phyloP scores from a whole-genome alignment of 768 basidiomycete species.

The button mushroom (Agaricus bisporus) region DNA sequence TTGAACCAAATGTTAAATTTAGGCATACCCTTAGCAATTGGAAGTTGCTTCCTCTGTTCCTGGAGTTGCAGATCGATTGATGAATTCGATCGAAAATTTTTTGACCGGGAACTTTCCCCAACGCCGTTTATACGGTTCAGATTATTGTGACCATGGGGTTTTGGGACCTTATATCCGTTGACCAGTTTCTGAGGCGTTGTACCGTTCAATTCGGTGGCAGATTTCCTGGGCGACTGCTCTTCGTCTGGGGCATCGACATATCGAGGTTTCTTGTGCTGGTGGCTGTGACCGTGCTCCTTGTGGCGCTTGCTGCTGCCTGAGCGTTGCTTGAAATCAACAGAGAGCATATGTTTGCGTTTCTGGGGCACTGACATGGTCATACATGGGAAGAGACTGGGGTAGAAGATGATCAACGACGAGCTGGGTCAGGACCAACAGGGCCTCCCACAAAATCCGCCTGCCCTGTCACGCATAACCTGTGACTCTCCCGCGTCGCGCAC shows the following conservation, averaged over 20 bases:
- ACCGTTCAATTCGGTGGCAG: constrained; percentile 22
- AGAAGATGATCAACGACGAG: constrained; percentile 1
- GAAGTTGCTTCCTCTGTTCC: constrained; percentile 64
- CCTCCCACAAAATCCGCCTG: neutral
- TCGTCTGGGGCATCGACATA: constrained; percentile 36
- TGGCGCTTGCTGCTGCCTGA: neutral
- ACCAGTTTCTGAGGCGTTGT: constrained; percentile 11
- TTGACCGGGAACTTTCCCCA: constrained; percentile 11
- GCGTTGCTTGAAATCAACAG: constrained; percentile 6
- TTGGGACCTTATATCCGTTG: constrained; percentile 25
- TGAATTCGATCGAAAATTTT: constrained; percentile 19
- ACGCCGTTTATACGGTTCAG: neutral
- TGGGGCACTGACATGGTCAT: constrained; percentile 10
- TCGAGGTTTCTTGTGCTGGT: constrained; percentile 19
- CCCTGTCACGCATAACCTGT: constrained; percentile 13
- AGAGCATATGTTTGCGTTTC: constrained; percentile 5
- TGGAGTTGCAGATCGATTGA: constrained; percentile 33
- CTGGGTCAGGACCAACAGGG: neutral
- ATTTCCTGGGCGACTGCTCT: constrained; percentile 23
- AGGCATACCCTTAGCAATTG: constrained; percentile 68
- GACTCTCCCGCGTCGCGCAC: constrained; percentile 18
- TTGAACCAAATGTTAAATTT: neutral
- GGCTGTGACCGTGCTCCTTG: neutral
- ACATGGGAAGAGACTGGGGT: constrained; percentile 4
- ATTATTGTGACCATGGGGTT: constrained; percentile 14